Evolutionary conservation across 441 rosid species (phyloP), one percentile per base, ranked within the genome.

Genomic region (Erodium moschatum): DNA sequence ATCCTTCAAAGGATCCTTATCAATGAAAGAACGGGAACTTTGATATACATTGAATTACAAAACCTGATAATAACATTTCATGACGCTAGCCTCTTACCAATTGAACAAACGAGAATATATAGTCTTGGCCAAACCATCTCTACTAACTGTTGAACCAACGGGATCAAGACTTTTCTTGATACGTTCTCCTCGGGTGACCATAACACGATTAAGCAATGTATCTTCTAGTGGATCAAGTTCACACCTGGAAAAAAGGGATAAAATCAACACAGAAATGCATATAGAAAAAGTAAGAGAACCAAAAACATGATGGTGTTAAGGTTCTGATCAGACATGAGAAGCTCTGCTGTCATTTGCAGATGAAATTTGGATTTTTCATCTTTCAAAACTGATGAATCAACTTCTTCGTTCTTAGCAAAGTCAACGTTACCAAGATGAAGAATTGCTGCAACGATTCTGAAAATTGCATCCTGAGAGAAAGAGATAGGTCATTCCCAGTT

Each of bases 111-210:
- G 85, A 64, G 92, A 85, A 71, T 90, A 90, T 68, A 90, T 11
- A 10, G 90, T 86, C 85, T 94, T 94, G 65, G 98, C 97, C 60
- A 94, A 84, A 81, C 96, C 89, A 66, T 87, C 98, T 75, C 91
- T 80, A 75, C 87, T 90, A 70, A 76, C 71, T 20, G 66, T 73
- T 54, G 95, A 95, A 79, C 95, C 85, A 65, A 83, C 86, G 67
- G 95, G 95, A 80, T 90, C 97, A 31, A 88, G 87, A 75, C 91
- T 77, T 79, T 90, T 82, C 78, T 87, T 90, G 61, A 90, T 90
- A 70, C 85, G 89, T 74, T 88, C 95, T 78, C 88, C 95, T 0
- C 95, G 97, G 10, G 95, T 90, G 85, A 90, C 66, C 95, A 90
- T 90, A 52, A 88, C 87, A 77, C 92, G 92, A 74, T 90, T 90